Evolutionary conservation across 2,329 filamentous ascomycete genomes (phyloP), one percentile per base, ranked within the genome.

Genomic region (Arachnopeziza araneosa): DNA sequence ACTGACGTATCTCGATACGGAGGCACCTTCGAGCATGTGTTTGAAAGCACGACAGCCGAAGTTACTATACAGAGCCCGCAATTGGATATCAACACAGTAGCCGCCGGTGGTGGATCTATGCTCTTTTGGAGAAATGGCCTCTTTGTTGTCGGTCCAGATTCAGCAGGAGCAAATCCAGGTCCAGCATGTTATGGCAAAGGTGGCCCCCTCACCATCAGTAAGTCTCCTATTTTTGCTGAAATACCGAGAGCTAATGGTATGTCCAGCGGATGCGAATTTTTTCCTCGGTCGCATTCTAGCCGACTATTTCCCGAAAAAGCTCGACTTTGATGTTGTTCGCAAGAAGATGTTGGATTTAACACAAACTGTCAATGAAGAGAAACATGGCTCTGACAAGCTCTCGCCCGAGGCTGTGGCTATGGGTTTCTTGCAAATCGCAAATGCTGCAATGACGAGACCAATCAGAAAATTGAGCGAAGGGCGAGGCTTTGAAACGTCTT

Each of bases 111-210:
- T 24, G 79, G 79, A 4, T 77, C 74, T 0, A 78, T 79, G 17
- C 75, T 91, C 0, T 83, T 85, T 64, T 89, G 84, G 77, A 80
- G 81, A 54, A 90, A 90, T 56, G 87, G 88, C 0, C 77, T 91
- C 0, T 86, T 90, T 24, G 82, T 85, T 0, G 87, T 90, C 5
- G 87, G 87, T 0, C 87, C 87, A 0, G 85, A 87, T 68, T 60
- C 56, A 23, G 66, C 64, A 9, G 68, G 89, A 93, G 71, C 88
- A 93, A 90, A 96, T 68, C 92, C 92, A 0, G 92, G 92, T 0
- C 92, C 92, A 10, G 90, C 91, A 0, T 96, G 92, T 67, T 96
- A 96, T 73, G 83, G 91, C 23, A 96, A 96, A 72, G 90, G 88
- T 0, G 92, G 92, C 0, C 92, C 92, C 1, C 80, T 93, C 3